Evolutionary conservation across 1,139 yeast genomes (phyloP), one percentile per base, ranked within the genome.

Genomic region (Candida tropicalis): DNA sequence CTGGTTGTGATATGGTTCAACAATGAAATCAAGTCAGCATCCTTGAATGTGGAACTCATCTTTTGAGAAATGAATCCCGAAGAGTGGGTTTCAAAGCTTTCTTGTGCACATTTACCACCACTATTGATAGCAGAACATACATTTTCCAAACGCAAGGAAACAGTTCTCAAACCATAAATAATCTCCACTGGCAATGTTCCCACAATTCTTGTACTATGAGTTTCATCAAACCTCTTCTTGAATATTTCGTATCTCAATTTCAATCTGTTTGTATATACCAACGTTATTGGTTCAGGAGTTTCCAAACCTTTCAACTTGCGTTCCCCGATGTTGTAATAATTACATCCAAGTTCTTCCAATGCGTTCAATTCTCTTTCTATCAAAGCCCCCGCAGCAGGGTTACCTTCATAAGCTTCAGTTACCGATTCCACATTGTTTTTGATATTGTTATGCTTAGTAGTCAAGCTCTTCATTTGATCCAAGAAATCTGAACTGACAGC

Each of bases 291-390:
- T 59, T 95, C 99, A 1, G 96, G 96, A 31, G 91, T 85, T 77
- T 95, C 99, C 32, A 95, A 75, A 20, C 99, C 99, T 64, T 95
- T 93, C 56, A 95, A 73, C 60, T 90, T 90, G 58, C 82, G 82
- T 58, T 91, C 97, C 23, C 99, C 99, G 41, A 88, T 66, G 39
- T 81, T 83, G 49, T 77, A 79, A 45, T 82, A 77, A n/a, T 71
- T 74, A 72, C 84, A 82, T 0, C 96, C 96, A 43, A 82, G 76
- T 42, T 79, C 83, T 39, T 82, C 81, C 34, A 93, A 63, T 54
- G 84, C 77, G 4, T 70, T 70, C 53, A 87, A 73, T 60, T 90
- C 96, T 45, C 73, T 74, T 47, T 83, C 90, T 42, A 88, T 73
- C 7, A 83, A 73, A 44, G 79, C 81, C 1, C 87, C 89, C 1